Evolutionary conservation across 176 grass and related monocot genomes (phyloP).

Genomic region (Zoysia japonica): DNA sequence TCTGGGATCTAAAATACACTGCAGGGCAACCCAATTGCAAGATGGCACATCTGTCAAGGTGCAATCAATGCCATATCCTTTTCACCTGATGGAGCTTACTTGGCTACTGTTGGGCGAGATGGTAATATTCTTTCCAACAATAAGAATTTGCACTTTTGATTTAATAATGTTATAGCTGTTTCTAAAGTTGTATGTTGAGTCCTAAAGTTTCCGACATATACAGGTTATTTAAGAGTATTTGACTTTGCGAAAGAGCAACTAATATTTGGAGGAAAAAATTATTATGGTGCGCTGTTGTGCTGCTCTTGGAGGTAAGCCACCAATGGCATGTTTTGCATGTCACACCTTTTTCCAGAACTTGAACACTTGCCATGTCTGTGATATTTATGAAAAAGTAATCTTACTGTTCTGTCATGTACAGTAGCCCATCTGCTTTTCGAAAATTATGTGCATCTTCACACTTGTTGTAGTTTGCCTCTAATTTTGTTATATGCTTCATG

Average conservation of each 20-base stretch:
- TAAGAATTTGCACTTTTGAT: conserved; percentile 13
- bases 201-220: conserved; percentile 39
- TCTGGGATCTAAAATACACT: conserved; percentile 42
- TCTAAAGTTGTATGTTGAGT: conserved; percentile 17
- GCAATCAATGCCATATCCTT: conserved; percentile 89
- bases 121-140: conserved; percentile 60
- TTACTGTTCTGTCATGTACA: background rate
- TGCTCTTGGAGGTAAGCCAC: conserved; percentile 93
- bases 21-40: conserved; percentile 85
- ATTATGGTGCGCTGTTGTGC: conserved; percentile 94
- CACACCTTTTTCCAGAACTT: background rate
- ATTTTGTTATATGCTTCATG: background rate
- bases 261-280: conserved; percentile 97
- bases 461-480: background rate
- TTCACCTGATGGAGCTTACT: conserved; percentile 75
- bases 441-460: background rate
- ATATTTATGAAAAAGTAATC: conserved; percentile 5
- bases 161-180: conserved; percentile 7
- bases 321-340: conserved; percentile 32
- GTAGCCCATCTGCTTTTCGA: background rate
- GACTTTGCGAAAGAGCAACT: conserved; percentile 82
- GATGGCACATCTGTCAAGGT: conserved; percentile 97
- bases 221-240: conserved; percentile 99
- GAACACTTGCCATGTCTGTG: background rate
- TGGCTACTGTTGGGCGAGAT: conserved; percentile 90